Conservation (phyloP, 75 land plant genomes). For the Adiantum capillusveneris region DNA sequence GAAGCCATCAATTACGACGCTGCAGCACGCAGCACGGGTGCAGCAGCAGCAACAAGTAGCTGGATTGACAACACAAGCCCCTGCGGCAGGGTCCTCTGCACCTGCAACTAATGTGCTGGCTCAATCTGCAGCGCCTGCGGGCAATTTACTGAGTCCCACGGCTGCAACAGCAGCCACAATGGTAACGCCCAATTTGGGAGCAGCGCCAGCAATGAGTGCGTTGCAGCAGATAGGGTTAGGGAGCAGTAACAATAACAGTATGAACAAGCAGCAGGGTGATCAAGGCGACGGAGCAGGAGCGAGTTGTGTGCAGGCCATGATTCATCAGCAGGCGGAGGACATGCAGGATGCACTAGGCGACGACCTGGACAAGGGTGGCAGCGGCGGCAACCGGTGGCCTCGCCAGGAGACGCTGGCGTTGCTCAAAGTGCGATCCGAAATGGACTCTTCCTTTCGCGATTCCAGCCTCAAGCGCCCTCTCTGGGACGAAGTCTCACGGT, state of each 20-base stretch:
- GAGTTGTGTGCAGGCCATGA: neutral
- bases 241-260: neutral
- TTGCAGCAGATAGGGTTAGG: too few species aligned
- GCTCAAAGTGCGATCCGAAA: conserved; percentile 60
- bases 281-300: neutral
- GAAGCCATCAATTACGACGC: too few species aligned
- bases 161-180: too few species aligned
- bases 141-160: too few species aligned
- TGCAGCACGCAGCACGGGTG: too few species aligned
- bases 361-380: neutral
- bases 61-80: too few species aligned
- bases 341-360: neutral
- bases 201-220: too few species aligned
- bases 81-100: too few species aligned
- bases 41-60: too few species aligned
- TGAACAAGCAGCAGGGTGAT: neutral
- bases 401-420: conserved; percentile 74
- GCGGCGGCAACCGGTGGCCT: conserved; percentile 56
- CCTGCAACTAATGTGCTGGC: too few species aligned
- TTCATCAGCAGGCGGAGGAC: neutral
- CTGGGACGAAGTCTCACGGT: conserved; percentile 95
- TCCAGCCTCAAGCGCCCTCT: conserved; percentile 65
- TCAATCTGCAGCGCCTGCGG: too few species aligned
- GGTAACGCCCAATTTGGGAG: too few species aligned
- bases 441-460: conserved; percentile 67